Evolutionary conservation across 2,329 filamentous ascomycete species (phyloP).

Genomic region (Sordariomycetes sp.): DNA sequence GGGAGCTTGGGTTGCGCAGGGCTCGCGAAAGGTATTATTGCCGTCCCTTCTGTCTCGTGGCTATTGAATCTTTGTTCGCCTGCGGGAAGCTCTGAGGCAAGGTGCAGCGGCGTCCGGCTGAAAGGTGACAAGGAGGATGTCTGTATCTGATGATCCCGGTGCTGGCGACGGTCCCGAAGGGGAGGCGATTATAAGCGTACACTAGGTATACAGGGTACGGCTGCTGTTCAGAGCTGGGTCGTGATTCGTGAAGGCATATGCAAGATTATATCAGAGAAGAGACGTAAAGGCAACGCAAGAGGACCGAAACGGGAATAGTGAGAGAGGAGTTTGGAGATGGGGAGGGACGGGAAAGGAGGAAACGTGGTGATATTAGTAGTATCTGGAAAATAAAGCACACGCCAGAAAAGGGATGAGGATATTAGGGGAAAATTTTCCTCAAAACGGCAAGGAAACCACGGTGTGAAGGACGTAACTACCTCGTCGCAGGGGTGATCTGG

Average conservation of each 20-base stretch:
- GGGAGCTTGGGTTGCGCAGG: background rate
- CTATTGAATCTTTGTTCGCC: background rate
- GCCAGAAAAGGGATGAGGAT: conserved; percentile 4
- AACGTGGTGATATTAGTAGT: conserved; percentile 13
- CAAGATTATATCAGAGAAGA: conserved; percentile 1
- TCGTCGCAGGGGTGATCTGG: background rate
- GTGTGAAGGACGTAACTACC: background rate
- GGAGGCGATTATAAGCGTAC: background rate
- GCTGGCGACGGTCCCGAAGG: background rate
- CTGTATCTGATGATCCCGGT: too few relatives aligned
- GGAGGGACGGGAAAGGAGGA: conserved; percentile 9
- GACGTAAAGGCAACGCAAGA: background rate
- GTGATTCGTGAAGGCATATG: conserved; percentile 4
- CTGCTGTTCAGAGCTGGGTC: background rate
- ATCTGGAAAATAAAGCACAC: conserved; percentile 4
- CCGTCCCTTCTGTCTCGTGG: background rate
- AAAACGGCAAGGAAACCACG: background rate
- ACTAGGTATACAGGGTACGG: background rate
- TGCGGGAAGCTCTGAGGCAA: background rate
- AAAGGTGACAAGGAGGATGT: background rate
- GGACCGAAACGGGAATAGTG: conserved; percentile 1
- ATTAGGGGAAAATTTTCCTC: conserved; percentile 1
- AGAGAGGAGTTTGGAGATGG: conserved; percentile 5
- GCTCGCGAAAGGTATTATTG: conserved; percentile 1
- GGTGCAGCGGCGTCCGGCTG: background rate